A percentile compares a stretch with the other conserved stretches of the same genome.
Conservation (phyloP, 495 filamentous ascomycete species). For the Umbilicaria muhlenbergii region DNA sequence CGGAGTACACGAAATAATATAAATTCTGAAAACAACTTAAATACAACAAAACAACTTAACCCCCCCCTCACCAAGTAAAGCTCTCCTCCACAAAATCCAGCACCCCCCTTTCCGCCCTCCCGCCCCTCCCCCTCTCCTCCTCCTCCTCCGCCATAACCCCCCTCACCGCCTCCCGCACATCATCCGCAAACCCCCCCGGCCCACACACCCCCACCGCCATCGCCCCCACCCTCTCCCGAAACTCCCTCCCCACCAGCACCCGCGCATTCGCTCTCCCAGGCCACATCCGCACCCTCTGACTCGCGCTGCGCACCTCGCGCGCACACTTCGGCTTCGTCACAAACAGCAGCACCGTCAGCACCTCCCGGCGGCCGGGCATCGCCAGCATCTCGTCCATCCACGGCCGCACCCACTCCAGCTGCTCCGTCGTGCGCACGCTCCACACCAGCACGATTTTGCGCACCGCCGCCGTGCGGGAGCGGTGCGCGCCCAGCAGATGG, state of each 20-base stretch:
- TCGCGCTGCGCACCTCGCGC: conserved; percentile 69
- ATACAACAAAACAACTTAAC: neutral
- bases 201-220: conserved; percentile 83
- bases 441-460: conserved; percentile 73
- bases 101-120: conserved; percentile 47
- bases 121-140: conserved; percentile 41
- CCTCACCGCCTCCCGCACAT: conserved; percentile 61
- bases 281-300: conserved; percentile 79
- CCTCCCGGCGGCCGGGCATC: conserved; percentile 66
- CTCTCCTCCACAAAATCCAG: conserved; percentile 92
- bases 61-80: conserved; percentile 54
- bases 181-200: conserved; percentile 75
- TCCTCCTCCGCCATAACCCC: conserved; percentile 38
- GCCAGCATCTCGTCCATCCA: conserved; percentile 93
- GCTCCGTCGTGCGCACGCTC: conserved; percentile 77
- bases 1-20: no score
- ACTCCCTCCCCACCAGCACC: conserved; percentile 59
- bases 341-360: conserved; percentile 74
- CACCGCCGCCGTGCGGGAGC: conserved; percentile 55
- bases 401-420: conserved; percentile 79
- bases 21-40: no score
- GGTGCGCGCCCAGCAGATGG: conserved; percentile 54
- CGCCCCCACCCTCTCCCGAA: conserved; percentile 61
- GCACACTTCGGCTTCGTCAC: conserved; percentile 68
- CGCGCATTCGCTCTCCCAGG: conserved; percentile 46